Base-by-base conservation (phyloP, 1,284 basidiomycete genomes). In the Ceratobasidium sp. region DNA sequence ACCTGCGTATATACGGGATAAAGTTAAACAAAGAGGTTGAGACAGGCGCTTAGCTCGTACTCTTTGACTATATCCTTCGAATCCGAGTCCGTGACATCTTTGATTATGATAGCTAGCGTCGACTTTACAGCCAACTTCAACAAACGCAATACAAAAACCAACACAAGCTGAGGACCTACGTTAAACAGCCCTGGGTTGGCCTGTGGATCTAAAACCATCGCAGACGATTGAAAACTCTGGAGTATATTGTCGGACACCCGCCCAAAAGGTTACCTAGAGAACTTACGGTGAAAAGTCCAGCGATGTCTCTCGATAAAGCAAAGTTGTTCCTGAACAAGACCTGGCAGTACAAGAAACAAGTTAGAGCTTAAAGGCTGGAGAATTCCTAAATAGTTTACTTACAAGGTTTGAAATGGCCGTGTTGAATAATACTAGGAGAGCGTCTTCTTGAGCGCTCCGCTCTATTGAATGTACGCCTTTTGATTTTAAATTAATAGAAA, bases 391-490 rank as follows among this genome's bases (percentile, higher is more conserved):
- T 12, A 51, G 28, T 20, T 40, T 20, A 51, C 20, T 60, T 64
- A 80, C 80, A 18, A 92, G 81, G 81, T 92, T 92, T 0, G 91
- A 92, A 33, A 92, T 86, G 0, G 91, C 91, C 0, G 90, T 90
- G 81, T 91, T 92, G 83, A 92, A 91, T 1, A 92, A 82, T 0
- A 92, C 91, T 1, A 92, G 86, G 0, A 92, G 83, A 0, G 89
- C 90, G 71, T 92, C 91, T 81, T 92, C 91, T 82, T 92, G 91
- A 5, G 89, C 28, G 42, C 26, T 91, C 0, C 91, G 84, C 80
- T 92, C 91, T 40, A 91, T 90, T 70, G 89, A 90, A 79, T 91
- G 91, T 0, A 91, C 90, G 61, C 91, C 90, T 91, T 91, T 72
- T 33, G 28, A 53, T 72, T 39, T 63, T 23, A 0, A 3, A 42